Percentiles rank a stretch among this genome's conserved stretches.
Evolutionary conservation across 176 grass and related monocot genomes (phyloP).

Genomic region (Carex cristatella): DNA sequence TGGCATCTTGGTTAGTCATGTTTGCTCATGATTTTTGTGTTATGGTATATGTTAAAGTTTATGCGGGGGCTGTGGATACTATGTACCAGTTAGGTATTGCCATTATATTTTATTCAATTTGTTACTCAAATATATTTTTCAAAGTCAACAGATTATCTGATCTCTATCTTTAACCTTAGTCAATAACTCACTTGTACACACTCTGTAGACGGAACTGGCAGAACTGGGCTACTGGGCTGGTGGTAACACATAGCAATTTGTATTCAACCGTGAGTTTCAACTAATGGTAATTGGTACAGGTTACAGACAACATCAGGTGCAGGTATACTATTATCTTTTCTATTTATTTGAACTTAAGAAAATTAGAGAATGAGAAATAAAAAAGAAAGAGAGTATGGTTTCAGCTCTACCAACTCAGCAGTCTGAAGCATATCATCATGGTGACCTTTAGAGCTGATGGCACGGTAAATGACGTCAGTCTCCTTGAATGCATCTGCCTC

Average conservation of each 20-base stretch:
- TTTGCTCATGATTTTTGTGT: background rate
- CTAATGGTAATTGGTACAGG: background rate
- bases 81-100: background rate
- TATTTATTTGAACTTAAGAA: background rate
- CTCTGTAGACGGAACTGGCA: background rate
- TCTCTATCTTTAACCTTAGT: background rate
- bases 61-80: background rate
- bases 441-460: slow-evolving; percentile 87
- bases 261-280: background rate
- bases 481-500: slow-evolving; percentile 93
- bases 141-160: background rate
- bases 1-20: background rate
- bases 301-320: background rate
- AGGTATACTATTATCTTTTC: background rate
- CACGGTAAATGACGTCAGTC: slow-evolving; percentile 84
- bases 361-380: background rate
- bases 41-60: background rate
- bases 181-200: background rate
- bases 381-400: background rate
- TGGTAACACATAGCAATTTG: background rate
- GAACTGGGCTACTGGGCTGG: background rate
- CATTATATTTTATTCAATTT: background rate
- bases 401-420: slow-evolving; percentile 57
- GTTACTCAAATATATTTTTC: background rate
- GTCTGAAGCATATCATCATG: slow-evolving; percentile 94